A percentile compares a stretch with the other conserved stretches of the same genome.
phyloP scores from a whole-genome alignment of 73 alveolate species.

The Blepharisma japonicum region DNA sequence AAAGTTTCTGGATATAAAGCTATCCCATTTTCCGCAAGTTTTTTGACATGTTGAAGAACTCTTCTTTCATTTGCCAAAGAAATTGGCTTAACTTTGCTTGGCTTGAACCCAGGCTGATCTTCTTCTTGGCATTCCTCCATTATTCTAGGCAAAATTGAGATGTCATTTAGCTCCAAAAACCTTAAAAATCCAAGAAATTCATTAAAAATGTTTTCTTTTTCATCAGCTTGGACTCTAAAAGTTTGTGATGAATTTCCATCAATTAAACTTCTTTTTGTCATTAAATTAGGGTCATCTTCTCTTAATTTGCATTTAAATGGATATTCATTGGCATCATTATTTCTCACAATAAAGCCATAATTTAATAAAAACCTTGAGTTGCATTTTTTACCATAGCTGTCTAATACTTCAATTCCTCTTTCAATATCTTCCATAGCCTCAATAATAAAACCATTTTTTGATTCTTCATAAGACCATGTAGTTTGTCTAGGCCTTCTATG shows the following conservation, averaged over 20 bases:
- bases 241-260: slow-evolving; percentile 35
- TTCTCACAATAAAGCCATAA: slow-evolving; percentile 88
- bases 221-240: slow-evolving; percentile 57
- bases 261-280: background rate
- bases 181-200: slow-evolving; percentile 63
- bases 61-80: slow-evolving; percentile 56
- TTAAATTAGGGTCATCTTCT: slow-evolving; percentile 60
- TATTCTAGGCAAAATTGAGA: slow-evolving; percentile 24
- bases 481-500: slow-evolving; percentile 94
- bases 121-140: slow-evolving; percentile 31
- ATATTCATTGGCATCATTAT: slow-evolving; percentile 91
- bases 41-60: slow-evolving; percentile 50
- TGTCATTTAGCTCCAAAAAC: slow-evolving; percentile 31
- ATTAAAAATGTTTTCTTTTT: background rate
- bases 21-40: slow-evolving; percentile 47
- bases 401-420: slow-evolving; percentile 82
- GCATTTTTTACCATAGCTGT: slow-evolving; percentile 95
- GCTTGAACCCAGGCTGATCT: slow-evolving; percentile 37
- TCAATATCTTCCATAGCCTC: slow-evolving; percentile 88
- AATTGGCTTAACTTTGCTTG: slow-evolving; percentile 63
- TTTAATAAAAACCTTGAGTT: slow-evolving; percentile 88
- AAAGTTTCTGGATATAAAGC: slow-evolving; percentile 61
- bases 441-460: slow-evolving; percentile 78
- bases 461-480: slow-evolving; percentile 88
- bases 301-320: slow-evolving; percentile 65